These are phyloP conservation scores for Coelastrella sp. DNA, from an alignment of 139 green algal species.

Conservation along the genomic window DNA sequence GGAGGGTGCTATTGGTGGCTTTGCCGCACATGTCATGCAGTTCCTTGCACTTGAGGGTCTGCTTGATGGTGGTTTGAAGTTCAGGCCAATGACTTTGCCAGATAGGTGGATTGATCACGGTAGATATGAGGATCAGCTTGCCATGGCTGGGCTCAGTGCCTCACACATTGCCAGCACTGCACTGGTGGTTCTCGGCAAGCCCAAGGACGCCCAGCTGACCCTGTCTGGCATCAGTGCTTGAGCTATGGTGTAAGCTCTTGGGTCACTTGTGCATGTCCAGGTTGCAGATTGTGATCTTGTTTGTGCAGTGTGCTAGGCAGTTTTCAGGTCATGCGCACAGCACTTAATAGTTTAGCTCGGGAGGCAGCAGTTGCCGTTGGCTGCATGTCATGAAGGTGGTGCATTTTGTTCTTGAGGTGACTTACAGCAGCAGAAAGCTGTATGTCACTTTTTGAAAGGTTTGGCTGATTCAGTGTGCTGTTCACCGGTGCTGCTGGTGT, in stretches of 20 bases:
- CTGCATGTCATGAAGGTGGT: too few species aligned
- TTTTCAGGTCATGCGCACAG: too few species aligned
- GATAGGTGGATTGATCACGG: conserved; percentile 95
- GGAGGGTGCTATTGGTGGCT: conserved; percentile 97
- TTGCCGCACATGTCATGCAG: conserved; percentile 94
- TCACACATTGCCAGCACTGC: conserved; percentile 91
- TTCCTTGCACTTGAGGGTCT: conserved; percentile 92
- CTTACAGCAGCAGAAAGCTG: too few species aligned
- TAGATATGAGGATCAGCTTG: conserved; percentile 89
- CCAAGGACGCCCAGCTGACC: conserved; percentile 56
- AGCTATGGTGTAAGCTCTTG: not conserved
- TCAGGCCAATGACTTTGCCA: conserved; percentile 95
- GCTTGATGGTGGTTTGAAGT: conserved; percentile 94
- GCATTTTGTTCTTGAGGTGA: too few species aligned
- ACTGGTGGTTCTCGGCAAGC: conserved; percentile 80
- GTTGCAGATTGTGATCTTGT: not conserved
- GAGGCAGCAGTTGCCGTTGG: too few species aligned
- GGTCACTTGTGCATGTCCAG: not conserved
- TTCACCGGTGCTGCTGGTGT: too few species aligned
- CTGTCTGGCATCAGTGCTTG: conserved; percentile 32
- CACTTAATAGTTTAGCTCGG: too few species aligned
- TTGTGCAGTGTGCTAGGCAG: not conserved
- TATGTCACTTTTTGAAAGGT: too few species aligned
- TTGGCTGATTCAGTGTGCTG: too few species aligned
- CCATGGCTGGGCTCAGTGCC: conserved; percentile 88